Base-by-base conservation (phyloP, 2,329 filamentous ascomycete species). In the Lecanicillium sp. region DNA sequence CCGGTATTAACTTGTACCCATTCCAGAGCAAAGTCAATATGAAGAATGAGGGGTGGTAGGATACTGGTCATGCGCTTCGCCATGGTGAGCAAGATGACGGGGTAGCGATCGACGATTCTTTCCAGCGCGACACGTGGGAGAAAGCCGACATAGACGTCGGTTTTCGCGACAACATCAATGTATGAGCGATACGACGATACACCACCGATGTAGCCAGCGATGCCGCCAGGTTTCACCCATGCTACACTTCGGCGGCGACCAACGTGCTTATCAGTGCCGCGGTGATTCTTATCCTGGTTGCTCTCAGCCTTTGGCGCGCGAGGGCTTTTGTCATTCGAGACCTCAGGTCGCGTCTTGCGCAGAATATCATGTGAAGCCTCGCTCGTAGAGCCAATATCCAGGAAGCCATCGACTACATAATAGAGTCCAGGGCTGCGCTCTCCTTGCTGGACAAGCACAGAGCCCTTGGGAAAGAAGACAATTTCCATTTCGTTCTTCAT, bases 1-100 rank as follows among this genome's bases (percentile, higher is more conserved):
- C 93, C 90, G 3, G 93, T 89, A 65, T 89, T 90, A 52, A 98
- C 90, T 62, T 98, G 94, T 3, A 96, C 84, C 93, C 94, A 98
- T 70, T 98, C 94, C 15, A 98, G 74, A 4, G 93, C 93, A 68
- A 98, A 98, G 65, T 98, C 93, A 54, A 98, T 97, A 60, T 98
- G 93, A 14, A 96, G 74, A 52, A 98, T 90, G 45, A 98, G 72
- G 12, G 88, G 83, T 1, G 94, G 93, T 4, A 98, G 72, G 5
- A 98, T 79, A 52, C 83, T 90, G 0, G 94, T 97, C 51, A 98
- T 71, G 40, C 93, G 78, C 68, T 98, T 98, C 1, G 93, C 93
- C 84, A 98, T 90, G 0, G 94, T 98, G 38, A 98, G 72, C 9
- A 98, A 71, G 3, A 97, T 86, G 33, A 95, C 87, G 0, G 93